Conservation (phyloP, 2,329 filamentous ascomycete genomes). For the Penicillium sp. region DNA sequence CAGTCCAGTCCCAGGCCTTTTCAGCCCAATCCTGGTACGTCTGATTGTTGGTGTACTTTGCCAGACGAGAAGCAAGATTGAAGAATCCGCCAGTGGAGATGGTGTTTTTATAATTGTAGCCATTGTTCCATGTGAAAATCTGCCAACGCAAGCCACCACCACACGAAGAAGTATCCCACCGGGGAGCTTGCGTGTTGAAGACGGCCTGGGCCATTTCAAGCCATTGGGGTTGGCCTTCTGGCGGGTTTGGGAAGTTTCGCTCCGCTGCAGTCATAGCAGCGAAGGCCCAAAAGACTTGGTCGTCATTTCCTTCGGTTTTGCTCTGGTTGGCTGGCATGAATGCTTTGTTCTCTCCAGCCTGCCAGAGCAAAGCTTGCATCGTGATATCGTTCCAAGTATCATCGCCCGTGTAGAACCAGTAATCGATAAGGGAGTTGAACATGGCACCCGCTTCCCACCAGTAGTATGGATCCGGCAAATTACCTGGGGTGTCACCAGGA, state of each 20-base stretch:
- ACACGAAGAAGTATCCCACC: constrained; percentile 69
- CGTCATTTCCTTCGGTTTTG: constrained; percentile 54
- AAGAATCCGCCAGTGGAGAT: constrained; percentile 38
- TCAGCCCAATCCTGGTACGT: constrained; percentile 63
- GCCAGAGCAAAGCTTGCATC: constrained; percentile 39
- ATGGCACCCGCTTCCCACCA: constrained; percentile 49
- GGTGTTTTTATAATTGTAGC: constrained; percentile 37
- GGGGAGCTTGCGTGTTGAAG: constrained; percentile 72
- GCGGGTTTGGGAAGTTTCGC: constrained; percentile 40
- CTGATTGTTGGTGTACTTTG: constrained; percentile 33
- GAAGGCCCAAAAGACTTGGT: constrained; percentile 60
- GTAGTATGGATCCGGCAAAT: constrained; percentile 51
- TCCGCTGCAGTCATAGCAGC: constrained; percentile 59
- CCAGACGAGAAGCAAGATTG: constrained; percentile 32
- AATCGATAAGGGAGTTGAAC: constrained; percentile 44
- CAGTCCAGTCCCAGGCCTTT: constrained; percentile 61
- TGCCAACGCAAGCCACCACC: constrained; percentile 62
- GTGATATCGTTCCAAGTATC: constrained; percentile 41
- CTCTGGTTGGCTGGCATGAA: constrained; percentile 47
- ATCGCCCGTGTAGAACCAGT: constrained; percentile 47
- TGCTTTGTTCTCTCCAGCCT: constrained; percentile 38
- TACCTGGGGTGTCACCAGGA: constrained; percentile 52
- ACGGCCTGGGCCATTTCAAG: constrained; percentile 75
- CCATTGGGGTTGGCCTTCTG: constrained; percentile 66
- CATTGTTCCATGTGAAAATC: constrained; percentile 37